These are phyloP conservation scores for Haematococcus lacustris DNA, from an alignment of 139 green algal species.

Conservation along the genomic window DNA sequence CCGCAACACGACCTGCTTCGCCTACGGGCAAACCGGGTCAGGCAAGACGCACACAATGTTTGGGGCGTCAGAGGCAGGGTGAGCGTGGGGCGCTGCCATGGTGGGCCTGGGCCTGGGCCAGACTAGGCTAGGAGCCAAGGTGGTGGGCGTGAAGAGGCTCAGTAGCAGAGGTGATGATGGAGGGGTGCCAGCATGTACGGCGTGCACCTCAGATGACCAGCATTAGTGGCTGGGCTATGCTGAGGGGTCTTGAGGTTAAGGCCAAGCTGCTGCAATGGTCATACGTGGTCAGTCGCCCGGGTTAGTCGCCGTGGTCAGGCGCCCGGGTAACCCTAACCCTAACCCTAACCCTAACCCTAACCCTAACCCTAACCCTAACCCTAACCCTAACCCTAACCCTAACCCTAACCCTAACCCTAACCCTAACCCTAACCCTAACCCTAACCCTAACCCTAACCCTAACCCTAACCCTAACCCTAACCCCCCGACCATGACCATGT, in stretches of 20 bases:
- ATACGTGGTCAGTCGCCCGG: too few species aligned
- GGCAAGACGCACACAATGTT: slow-evolving; percentile 48
- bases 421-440: too few species aligned
- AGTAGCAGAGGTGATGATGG: not conserved
- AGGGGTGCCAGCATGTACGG: not conserved
- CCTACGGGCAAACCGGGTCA: slow-evolving; percentile 57
- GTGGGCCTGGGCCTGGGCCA: not conserved
- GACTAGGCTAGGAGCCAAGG: not conserved
- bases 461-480: too few species aligned
- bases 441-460: too few species aligned
- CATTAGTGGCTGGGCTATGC: not conserved
- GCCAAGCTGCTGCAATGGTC: too few species aligned
- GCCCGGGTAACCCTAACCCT: too few species aligned
- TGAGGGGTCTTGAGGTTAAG: not conserved
- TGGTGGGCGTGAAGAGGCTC: not conserved
- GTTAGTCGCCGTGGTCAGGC: too few species aligned
- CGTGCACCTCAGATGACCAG: not conserved
- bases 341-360: too few species aligned
- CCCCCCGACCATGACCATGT: too few species aligned
- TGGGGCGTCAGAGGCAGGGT: slow-evolving; percentile 3
- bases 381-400: too few species aligned
- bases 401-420: too few species aligned
- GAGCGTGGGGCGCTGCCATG: not conserved
- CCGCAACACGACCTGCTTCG: slow-evolving; percentile 43
- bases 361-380: too few species aligned